Percentiles rank a stretch among this genome's conserved stretches.
Conservation (phyloP, 2,329 filamentous ascomycete species). For the Metarhizium guizhouense region DNA sequence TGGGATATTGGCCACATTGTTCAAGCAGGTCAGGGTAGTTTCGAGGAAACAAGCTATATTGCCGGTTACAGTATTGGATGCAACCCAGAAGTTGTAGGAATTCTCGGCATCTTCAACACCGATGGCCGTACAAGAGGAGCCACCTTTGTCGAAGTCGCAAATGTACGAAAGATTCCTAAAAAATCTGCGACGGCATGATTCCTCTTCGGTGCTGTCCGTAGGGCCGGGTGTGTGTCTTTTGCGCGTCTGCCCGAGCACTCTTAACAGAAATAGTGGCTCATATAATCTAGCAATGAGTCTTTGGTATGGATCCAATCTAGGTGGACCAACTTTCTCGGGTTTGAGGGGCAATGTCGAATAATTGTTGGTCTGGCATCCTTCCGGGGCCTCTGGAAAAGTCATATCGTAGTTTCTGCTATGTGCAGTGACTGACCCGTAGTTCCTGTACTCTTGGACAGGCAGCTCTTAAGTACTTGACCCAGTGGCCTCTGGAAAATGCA, state of each 20-base stretch:
- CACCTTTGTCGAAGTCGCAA: constrained; percentile 38
- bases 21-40: constrained; percentile 11
- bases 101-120: constrained; percentile 26
- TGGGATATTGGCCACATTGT: not conserved
- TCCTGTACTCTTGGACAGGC: no score
- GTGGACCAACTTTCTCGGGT: not conserved
- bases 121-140: constrained; percentile 34
- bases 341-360: not conserved
- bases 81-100: constrained; percentile 32
- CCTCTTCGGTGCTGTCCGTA: not conserved
- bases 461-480: no score
- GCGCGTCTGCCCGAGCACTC: not conserved
- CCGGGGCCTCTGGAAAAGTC: not conserved
- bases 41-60: constrained; percentile 1
- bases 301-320: not conserved
- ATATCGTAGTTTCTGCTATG: not conserved
- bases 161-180: constrained; percentile 32
- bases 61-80: constrained; percentile 27
- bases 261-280: not conserved
- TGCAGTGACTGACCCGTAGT: not conserved
- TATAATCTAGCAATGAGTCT: not conserved
- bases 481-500: no score
- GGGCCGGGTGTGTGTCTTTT: not conserved
- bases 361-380: not conserved
- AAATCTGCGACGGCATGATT: constrained; percentile 17